Base-by-base conservation (phyloP, 768 basidiomycete species). In the Boletus rubescentipes region DNA sequence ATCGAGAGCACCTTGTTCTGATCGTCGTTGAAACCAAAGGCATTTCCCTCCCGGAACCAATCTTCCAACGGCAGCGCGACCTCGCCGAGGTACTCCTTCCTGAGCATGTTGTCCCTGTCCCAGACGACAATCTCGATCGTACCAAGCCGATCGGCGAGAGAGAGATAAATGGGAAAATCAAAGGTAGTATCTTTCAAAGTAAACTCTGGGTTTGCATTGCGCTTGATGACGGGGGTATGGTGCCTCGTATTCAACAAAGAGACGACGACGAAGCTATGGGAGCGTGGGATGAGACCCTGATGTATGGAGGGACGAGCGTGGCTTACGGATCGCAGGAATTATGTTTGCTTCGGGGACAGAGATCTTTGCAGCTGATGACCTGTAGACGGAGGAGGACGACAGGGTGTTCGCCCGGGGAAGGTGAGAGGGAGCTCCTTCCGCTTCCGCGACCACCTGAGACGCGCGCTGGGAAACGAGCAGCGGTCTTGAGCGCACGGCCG, bases 61-160 rank as follows among this genome's bases (percentile, higher is more conserved):
- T 90, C 84, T 18, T 86, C 86, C n/a, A 96, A 67, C 0, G 84
- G 81, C 8, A 98, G 59, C 0, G 86, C 81, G 5, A 83, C 80
- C 70, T 99, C 96, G 15, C 97, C 97, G 15, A 99, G 79, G 68
- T 97, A 99, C 41, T 98, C 96, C 73, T 94, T 97, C 63, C 79
- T 82, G 52, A 73, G 53, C 63, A 93, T 68, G 60, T 91, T 75
- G 70, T 98, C 95, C 74, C 88, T 93, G 72, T 95, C 94, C 95
- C 96, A 99, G 0, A 94, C 79, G 12, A 97, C 86, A 32, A 93
- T 75, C 70, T 98, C 94, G 39, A 98, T 62, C 2, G 80, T 83
- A 32, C 89, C 87, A 5, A 91, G 78, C 41, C 77, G 76, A 60
- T 89, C 87, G 1, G 86, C 85, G 26, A 89, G 78, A 15, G 86